Conservation (phyloP, 2,329 filamentous ascomycete genomes). For the Whalleya microplaca region DNA sequence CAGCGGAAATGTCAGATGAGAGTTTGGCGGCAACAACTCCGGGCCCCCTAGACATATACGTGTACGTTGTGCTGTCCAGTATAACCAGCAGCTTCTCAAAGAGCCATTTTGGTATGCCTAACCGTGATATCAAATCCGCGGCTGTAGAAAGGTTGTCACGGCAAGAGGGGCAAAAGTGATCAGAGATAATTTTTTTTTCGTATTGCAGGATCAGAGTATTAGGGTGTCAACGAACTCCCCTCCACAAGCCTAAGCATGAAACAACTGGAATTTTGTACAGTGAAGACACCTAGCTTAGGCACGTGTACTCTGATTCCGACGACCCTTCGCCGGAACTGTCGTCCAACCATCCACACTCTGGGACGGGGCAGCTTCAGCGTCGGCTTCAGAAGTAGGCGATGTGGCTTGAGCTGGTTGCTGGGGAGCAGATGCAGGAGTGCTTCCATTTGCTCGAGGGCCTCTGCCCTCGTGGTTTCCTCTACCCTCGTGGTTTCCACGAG, state of each 20-base stretch:
- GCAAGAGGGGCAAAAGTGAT: slow-evolving; percentile 21
- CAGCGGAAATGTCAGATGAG: not conserved
- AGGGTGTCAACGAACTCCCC: slow-evolving; percentile 29
- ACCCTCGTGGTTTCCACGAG: slow-evolving; percentile 50
- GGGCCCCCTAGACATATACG: not conserved
- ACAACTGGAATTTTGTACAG: slow-evolving; percentile 33
- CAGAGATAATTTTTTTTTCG: slow-evolving; percentile 25
- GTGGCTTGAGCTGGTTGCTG: slow-evolving; percentile 41
- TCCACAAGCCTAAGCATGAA: slow-evolving; percentile 27
- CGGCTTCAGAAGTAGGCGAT: slow-evolving; percentile 29
- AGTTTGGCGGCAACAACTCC: not conserved
- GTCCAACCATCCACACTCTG: slow-evolving; percentile 68
- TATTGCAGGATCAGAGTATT: slow-evolving; percentile 29
- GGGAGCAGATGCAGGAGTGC: slow-evolving; percentile 37
- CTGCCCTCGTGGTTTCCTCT: slow-evolving; percentile 51
- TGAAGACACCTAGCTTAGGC: slow-evolving; percentile 16
- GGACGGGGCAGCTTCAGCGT: slow-evolving; percentile 40
- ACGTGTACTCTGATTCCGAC: slow-evolving; percentile 36
- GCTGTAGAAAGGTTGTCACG: slow-evolving; percentile 21
- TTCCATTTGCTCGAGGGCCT: slow-evolving; percentile 53
- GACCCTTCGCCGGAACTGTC: slow-evolving; percentile 52
- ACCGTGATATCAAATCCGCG: slow-evolving; percentile 15
- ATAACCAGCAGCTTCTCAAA: slow-evolving; percentile 3
- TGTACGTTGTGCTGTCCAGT: not conserved
- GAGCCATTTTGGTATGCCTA: slow-evolving; percentile 15